Percentiles rank a stretch among this genome's conserved stretches.
phyloP scores from a whole-genome alignment of 352 stramenopile species.

The Globisporangium apiculatum region DNA sequence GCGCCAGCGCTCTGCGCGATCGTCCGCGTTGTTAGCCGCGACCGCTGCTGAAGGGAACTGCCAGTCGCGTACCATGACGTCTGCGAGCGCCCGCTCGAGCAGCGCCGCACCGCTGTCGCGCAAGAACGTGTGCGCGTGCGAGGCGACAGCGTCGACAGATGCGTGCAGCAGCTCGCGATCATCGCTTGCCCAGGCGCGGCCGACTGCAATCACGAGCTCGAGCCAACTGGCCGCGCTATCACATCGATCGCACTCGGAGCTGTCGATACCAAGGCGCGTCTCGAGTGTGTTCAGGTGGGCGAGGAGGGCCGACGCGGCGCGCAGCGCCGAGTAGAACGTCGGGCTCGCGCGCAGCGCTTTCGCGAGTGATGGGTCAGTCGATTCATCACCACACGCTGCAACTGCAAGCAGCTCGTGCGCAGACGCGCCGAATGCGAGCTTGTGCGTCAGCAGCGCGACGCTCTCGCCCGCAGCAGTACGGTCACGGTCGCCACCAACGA shows the following conservation, averaged over 20 bases:
- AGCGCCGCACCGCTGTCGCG: slow-evolving; percentile 5
- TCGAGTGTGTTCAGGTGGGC: slow-evolving; percentile 15
- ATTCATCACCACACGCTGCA: not conserved
- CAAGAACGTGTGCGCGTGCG: slow-evolving; percentile 9
- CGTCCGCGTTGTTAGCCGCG: not conserved
- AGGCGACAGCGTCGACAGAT: not conserved
- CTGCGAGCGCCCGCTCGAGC: slow-evolving; percentile 20
- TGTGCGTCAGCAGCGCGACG: not conserved
- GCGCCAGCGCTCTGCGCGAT: slow-evolving; percentile 19
- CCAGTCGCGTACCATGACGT: slow-evolving; percentile 36
- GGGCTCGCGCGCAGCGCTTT: slow-evolving; percentile 15
- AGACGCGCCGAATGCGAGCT: not conserved
- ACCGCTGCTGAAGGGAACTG: slow-evolving; percentile 26
- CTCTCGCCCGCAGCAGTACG: not conserved
- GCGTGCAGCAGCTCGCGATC: not conserved
- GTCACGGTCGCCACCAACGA: not conserved
- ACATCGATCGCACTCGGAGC: not conserved
- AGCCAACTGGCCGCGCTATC: slow-evolving; percentile 2
- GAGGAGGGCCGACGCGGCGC: slow-evolving; percentile 15
- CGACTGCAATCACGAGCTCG: slow-evolving; percentile 1
- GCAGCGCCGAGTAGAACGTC: too few relatives aligned
- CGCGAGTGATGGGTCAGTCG: slow-evolving; percentile 4
- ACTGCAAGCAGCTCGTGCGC: not conserved
- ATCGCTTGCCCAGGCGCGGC: not conserved
- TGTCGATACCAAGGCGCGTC: slow-evolving; percentile 5